Percentiles rank a stretch among this genome's conserved stretches.
phyloP scores from a whole-genome alignment of 2,329 filamentous ascomycete species.

The Diplodia scrobiculata region DNA sequence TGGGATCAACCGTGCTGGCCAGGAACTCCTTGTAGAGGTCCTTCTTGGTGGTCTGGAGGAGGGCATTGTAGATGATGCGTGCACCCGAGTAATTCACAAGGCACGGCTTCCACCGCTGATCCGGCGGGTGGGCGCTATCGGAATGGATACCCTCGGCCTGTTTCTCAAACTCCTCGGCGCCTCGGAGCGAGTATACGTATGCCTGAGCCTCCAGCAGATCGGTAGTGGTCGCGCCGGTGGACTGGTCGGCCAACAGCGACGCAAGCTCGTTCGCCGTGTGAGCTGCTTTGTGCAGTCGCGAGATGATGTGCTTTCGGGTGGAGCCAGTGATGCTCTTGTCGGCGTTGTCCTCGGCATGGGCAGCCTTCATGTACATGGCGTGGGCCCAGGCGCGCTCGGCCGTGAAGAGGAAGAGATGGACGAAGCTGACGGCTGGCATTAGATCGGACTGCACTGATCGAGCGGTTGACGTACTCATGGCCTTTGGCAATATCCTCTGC shows the following conservation, averaged over 20 bases:
- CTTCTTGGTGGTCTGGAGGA: slow-evolving; percentile 66
- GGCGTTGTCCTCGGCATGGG: slow-evolving; percentile 72
- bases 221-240: slow-evolving; percentile 63
- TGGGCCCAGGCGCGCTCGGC: slow-evolving; percentile 93
- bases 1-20: slow-evolving; percentile 83
- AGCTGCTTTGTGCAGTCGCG: slow-evolving; percentile 78
- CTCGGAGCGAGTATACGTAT: slow-evolving; percentile 75
- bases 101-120: slow-evolving; percentile 72
- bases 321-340: slow-evolving; percentile 74
- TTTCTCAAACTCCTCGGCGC: slow-evolving; percentile 82
- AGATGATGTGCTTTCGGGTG: slow-evolving; percentile 84
- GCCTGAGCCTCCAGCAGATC: slow-evolving; percentile 84
- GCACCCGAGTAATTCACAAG: slow-evolving; percentile 74
- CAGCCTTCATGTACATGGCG: slow-evolving; percentile 89
- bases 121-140: slow-evolving; percentile 32
- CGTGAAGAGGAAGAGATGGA: slow-evolving; percentile 76
- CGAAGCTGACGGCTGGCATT: slow-evolving; percentile 58
- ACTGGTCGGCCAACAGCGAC: slow-evolving; percentile 63
- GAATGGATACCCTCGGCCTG: slow-evolving; percentile 56
- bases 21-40: slow-evolving; percentile 86
- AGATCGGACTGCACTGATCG: neutral
- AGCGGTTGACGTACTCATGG: slow-evolving; percentile 64
- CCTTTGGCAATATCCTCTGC: slow-evolving; percentile 73
- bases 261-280: slow-evolving; percentile 69
- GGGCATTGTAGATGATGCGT: slow-evolving; percentile 77